Base-by-base conservation (phyloP, 2,329 filamentous ascomycete genomes). In the Apiospora phragmitis region DNA sequence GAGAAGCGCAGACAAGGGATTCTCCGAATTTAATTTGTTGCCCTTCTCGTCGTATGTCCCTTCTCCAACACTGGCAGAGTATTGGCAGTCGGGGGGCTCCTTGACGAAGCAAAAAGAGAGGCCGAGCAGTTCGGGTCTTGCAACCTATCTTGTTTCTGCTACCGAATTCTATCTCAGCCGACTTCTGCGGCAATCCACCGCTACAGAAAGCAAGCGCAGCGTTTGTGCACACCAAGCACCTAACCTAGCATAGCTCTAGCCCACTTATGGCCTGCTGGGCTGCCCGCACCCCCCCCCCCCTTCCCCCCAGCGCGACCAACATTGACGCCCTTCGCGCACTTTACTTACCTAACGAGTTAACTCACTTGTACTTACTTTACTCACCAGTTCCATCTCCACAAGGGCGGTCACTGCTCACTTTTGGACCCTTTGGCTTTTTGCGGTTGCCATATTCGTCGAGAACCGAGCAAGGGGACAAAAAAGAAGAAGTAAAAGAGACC, bases 241-340 rank as follows among this genome's bases (percentile, higher is more conserved):
- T 35, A 62, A 38, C 32, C 32, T 62, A 62, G 55, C 55, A 35
- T 21, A 62, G 32, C 29, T 38, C 32, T 35, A 38, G 55, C 32
- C 55, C 55, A 62, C 55, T 62, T 62, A 38, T 62, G 38, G 55
- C 18, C 55, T 62, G 55, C 55, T 62, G 55, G 55, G 21, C 55
- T 62, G 55, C 55, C 55, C 55, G 55, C 55, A 62, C 55, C 55
- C 55, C n/a, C n/a, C n/a, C n/a, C n/a, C n/a, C n/a, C n/a, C n/a
- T n/a, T n/a, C n/a, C n/a, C n/a, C 55, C 55, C 55, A 62, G 55
- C 55, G 55, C 55, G 55, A 62, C 55, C 55, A 62, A 38, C 55
- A 62, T 62, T 38, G 55, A 62, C 55, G 32, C 55, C 55, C 55
- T 35, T 38, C 55, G 55, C 55, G 55, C 55, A 62, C 55, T 62